Conservation (phyloP, 257 asterid genomes). For the Fraxinus anomala region DNA sequence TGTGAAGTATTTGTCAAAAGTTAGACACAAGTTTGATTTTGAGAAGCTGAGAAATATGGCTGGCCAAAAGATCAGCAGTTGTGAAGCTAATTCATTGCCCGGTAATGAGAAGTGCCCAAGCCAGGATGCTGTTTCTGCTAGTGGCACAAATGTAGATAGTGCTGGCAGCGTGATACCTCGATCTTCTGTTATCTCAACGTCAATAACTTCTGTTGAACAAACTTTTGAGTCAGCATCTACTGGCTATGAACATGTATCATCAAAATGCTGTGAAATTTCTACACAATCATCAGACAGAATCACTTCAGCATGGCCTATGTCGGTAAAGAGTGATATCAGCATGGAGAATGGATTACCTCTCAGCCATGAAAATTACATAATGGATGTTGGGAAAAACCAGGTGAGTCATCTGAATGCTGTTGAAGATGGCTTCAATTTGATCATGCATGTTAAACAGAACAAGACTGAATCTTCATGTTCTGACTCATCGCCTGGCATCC, state of each 20-base stretch:
- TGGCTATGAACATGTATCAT: constrained; percentile 30
- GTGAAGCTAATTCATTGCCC: constrained; percentile 24
- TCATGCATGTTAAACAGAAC: constrained; percentile 32
- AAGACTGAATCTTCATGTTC: constrained; percentile 56
- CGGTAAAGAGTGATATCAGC: constrained; percentile 43
- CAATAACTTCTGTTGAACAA: constrained; percentile 34
- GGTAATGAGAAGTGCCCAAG: constrained; percentile 14
- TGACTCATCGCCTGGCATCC: constrained; percentile 32
- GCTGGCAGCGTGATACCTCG: constrained; percentile 15
- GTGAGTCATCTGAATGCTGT: not conserved
- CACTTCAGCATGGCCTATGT: constrained; percentile 19
- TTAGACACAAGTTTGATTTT: not conserved
- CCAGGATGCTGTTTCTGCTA: constrained; percentile 7
- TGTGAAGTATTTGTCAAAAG: not conserved
- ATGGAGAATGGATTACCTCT: constrained; percentile 29
- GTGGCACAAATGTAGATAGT: constrained; percentile 1
- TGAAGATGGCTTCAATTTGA: constrained; percentile 26
- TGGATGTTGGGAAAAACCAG: constrained; percentile 15
- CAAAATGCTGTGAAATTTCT: constrained; percentile 30
- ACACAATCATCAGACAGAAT: constrained; percentile 31
- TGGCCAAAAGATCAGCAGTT: constrained; percentile 21
- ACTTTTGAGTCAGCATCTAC: constrained; percentile 25
- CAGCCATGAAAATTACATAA: constrained; percentile 22
- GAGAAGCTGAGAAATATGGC: constrained; percentile 29
- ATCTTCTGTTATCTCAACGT: constrained; percentile 23